These are phyloP conservation scores for Trichosporon asahii DNA, from an alignment of 1,284 basidiomycete species.

Conservation along the genomic window DNA sequence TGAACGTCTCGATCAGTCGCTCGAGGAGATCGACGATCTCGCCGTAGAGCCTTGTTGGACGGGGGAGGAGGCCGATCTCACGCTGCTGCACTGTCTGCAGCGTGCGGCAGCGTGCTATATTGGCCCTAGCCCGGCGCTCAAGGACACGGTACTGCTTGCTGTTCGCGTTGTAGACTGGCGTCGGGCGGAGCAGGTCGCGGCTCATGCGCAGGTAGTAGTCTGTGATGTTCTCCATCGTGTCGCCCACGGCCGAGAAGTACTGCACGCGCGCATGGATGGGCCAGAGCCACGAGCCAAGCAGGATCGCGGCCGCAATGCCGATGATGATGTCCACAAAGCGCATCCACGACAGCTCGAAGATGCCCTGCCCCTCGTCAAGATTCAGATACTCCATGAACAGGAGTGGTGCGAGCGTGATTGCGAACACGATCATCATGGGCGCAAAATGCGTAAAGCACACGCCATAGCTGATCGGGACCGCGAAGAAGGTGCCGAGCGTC, in stretches of 20 bases:
- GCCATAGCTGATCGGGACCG: slow-evolving; percentile 49
- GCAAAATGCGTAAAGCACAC: slow-evolving; percentile 44
- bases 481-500: slow-evolving; percentile 45
- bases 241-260: slow-evolving; percentile 47
- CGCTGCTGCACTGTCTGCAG: slow-evolving; percentile 46
- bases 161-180: slow-evolving; percentile 42
- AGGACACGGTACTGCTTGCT: slow-evolving; percentile 37
- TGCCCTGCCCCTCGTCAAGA: slow-evolving; percentile 26
- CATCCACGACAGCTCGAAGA: slow-evolving; percentile 41
- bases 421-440: slow-evolving; percentile 51
- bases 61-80: slow-evolving; percentile 54
- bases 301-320: slow-evolving; percentile 49
- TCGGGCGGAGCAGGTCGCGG: slow-evolving; percentile 44
- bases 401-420: slow-evolving; percentile 51
- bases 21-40: slow-evolving; percentile 51
- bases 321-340: slow-evolving; percentile 48
- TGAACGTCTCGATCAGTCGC: slow-evolving; percentile 48
- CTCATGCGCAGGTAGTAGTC: slow-evolving; percentile 48
- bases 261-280: slow-evolving; percentile 51
- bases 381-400: slow-evolving; percentile 51
- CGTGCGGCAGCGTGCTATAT: slow-evolving; percentile 37
- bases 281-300: slow-evolving; percentile 47
- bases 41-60: slow-evolving; percentile 50
- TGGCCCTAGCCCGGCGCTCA: slow-evolving; percentile 34
- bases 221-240: slow-evolving; percentile 43